Conservation (phyloP, 2,329 filamentous ascomycete species). For the Pestalotiopsis sp. region DNA sequence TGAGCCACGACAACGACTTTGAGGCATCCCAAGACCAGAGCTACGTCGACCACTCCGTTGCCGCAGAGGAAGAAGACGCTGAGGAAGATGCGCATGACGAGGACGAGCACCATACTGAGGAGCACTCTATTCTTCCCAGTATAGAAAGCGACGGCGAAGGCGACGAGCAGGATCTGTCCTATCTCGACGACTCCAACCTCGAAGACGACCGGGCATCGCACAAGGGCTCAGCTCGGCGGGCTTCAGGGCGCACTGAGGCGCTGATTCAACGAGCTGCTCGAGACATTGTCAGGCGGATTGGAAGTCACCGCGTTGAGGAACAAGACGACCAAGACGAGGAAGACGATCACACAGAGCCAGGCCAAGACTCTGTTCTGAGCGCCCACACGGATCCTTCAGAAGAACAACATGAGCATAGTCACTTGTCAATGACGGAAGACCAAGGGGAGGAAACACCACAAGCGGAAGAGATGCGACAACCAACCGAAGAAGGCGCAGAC, state of each 20-base stretch:
- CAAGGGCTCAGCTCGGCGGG: conserved; percentile 28
- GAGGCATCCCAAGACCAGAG: conserved; percentile 1
- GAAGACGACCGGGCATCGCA: conserved; percentile 14
- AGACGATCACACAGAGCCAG: conserved; percentile 18
- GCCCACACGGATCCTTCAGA: conserved; percentile 24
- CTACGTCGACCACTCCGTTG: not conserved
- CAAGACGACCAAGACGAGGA: conserved; percentile 18
- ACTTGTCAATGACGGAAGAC: conserved; percentile 24
- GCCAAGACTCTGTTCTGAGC: conserved; percentile 34
- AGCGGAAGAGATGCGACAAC: not conserved
- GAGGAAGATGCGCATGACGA: conserved; percentile 5
- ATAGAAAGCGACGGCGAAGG: conserved; percentile 14
- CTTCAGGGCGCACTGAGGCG: conserved; percentile 50
- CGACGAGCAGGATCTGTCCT: not conserved
- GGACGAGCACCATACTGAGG: not conserved
- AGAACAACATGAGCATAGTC: conserved; percentile 10
- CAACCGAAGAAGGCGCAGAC: conserved; percentile 38
- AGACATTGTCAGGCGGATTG: conserved; percentile 52
- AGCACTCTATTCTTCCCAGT: conserved; percentile 12
- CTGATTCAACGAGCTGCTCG: conserved; percentile 56
- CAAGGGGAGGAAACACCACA: conserved; percentile 21
- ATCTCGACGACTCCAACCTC: not conserved
- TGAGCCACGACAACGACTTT: conserved; percentile 5
- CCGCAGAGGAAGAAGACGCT: conserved; percentile 3
- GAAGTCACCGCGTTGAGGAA: conserved; percentile 33